Evolutionary conservation across 73 alveolate genomes (phyloP).

Genomic region (Symbiodinium natans): DNA sequence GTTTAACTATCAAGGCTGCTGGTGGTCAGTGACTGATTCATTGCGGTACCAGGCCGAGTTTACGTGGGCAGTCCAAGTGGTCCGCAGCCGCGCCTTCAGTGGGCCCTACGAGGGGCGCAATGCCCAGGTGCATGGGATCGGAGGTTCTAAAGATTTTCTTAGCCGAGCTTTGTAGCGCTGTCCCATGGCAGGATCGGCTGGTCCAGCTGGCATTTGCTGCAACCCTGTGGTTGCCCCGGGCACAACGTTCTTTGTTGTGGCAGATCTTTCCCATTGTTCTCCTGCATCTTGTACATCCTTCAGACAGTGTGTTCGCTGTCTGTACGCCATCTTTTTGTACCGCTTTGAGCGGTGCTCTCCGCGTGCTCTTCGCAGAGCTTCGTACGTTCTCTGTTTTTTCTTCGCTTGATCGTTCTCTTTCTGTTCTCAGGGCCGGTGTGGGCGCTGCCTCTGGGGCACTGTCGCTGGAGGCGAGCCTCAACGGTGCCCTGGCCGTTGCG

Average conservation of each 20-base stretch:
- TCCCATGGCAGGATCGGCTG: slow-evolving; percentile 14
- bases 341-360: too few species aligned
- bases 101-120: slow-evolving; percentile 93
- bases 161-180: neutral
- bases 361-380: too few species aligned
- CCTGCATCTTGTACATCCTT: too few species aligned
- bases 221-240: neutral
- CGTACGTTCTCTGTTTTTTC: too few species aligned
- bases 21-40: too few species aligned
- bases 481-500: slow-evolving; percentile 88
- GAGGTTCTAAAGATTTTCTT: too few species aligned
- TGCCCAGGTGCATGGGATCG: neutral
- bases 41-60: slow-evolving; percentile 78
- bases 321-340: too few species aligned
- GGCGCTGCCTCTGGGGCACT: slow-evolving; percentile 59
- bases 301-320: too few species aligned
- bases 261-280: too few species aligned
- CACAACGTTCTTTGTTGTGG: neutral
- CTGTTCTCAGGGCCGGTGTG: slow-evolving; percentile 83
- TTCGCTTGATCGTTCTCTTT: neutral
- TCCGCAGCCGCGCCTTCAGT: slow-evolving; percentile 92
- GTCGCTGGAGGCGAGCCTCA: slow-evolving; percentile 70
- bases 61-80: slow-evolving; percentile 76
- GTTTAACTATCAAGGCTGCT: too few species aligned
- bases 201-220: slow-evolving; percentile 75